Conservation (phyloP, 2,329 filamentous ascomycete species). For the Hirsutella thompsonii region DNA sequence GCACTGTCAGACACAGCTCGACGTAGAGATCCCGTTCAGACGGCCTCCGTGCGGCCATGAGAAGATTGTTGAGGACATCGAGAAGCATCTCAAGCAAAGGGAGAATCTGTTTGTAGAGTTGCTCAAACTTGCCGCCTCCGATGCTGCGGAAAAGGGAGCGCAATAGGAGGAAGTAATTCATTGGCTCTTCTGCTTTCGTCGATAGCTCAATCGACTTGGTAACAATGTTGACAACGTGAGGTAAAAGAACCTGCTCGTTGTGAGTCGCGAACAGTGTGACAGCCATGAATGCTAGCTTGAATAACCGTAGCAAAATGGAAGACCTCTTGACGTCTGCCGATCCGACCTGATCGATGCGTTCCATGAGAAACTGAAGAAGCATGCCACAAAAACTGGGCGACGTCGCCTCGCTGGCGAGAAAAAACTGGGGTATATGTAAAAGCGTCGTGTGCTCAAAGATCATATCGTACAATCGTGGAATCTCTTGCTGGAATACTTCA, state of each 20-base stretch:
- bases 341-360: constrained; percentile 87
- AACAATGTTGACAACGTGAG: constrained; percentile 93
- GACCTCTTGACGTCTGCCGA: constrained; percentile 86
- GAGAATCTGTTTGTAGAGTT: constrained; percentile 95
- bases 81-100: constrained; percentile 94
- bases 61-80: constrained; percentile 89
- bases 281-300: constrained; percentile 98
- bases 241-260: constrained; percentile 90
- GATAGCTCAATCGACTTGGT: constrained; percentile 95
- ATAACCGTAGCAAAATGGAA: constrained; percentile 81
- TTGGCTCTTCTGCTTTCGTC: constrained; percentile 89
- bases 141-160: constrained; percentile 92
- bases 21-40: constrained; percentile 92
- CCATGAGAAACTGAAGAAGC: constrained; percentile 95
- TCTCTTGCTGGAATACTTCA: constrained; percentile 95
- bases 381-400: constrained; percentile 97
- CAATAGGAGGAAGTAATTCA: constrained; percentile 95
- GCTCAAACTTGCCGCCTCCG: constrained; percentile 91
- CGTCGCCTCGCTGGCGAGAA: constrained; percentile 95
- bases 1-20: constrained; percentile 90
- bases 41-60: constrained; percentile 81
- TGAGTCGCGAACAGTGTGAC: constrained; percentile 90
- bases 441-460: constrained; percentile 94
- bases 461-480: constrained; percentile 91
- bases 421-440: constrained; percentile 92